Evolutionary conservation across 768 basidiomycete species (phyloP).

Genomic region (Boletus reticulatus): DNA sequence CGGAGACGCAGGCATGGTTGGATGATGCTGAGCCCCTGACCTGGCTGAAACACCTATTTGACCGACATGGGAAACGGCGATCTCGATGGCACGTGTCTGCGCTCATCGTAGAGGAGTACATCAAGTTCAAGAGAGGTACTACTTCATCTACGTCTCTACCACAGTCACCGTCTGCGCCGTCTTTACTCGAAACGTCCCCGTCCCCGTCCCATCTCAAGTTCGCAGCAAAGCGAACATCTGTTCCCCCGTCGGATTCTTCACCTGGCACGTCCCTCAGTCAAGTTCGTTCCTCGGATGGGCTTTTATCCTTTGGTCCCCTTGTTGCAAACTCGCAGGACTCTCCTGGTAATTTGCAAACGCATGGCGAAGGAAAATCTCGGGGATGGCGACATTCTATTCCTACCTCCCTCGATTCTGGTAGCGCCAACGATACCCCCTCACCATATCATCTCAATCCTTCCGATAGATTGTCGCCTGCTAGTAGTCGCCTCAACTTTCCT

Average conservation of each 20-base stretch:
- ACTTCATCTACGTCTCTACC: constrained; percentile 11
- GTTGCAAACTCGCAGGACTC: constrained; percentile 48
- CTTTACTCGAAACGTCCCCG: constrained; percentile 13
- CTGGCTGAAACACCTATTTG: constrained; percentile 67
- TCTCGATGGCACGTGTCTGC: constrained; percentile 67
- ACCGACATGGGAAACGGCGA: constrained; percentile 42
- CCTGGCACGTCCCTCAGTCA: constrained; percentile 40
- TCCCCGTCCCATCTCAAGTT: constrained; percentile 12
- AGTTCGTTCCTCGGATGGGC: constrained; percentile 44
- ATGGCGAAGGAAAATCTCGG: constrained; percentile 35
- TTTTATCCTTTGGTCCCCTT: constrained; percentile 57
- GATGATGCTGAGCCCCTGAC: constrained; percentile 68
- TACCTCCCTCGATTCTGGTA: constrained; percentile 28
- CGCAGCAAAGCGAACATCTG: constrained; percentile 19
- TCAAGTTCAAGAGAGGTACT: constrained; percentile 38
- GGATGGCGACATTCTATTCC: constrained; percentile 31
- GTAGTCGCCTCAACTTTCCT: constrained; percentile 40
- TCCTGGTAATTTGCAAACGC: constrained; percentile 44
- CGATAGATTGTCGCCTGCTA: constrained; percentile 42
- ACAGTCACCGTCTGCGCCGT: constrained; percentile 13
- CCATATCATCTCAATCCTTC: constrained; percentile 23
- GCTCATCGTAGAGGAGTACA: constrained; percentile 64
- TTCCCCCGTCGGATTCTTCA: constrained; percentile 39
- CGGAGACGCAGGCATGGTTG: constrained; percentile 46
- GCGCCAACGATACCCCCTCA: constrained; percentile 37